phyloP scores from a whole-genome alignment of 345 rosid genomes.

The Erysimum cheiranthoides region DNA sequence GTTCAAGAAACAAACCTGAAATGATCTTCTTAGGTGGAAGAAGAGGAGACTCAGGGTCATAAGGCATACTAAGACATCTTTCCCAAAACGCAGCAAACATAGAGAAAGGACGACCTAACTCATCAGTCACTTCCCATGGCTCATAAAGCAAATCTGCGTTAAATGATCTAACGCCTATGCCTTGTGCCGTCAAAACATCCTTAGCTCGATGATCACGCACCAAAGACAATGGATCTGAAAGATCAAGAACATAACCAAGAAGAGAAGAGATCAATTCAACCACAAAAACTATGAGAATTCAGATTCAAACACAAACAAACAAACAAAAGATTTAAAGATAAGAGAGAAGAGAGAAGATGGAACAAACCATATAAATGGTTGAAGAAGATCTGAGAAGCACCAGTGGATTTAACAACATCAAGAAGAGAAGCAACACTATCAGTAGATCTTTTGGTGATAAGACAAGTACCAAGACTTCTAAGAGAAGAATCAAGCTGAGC shows the following conservation, averaged over 20 bases:
- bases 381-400: constrained; percentile 95
- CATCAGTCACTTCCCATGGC: constrained; percentile 97
- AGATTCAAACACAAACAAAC: not conserved
- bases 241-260: not conserved
- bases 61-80: constrained; percentile 95
- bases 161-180: constrained; percentile 76
- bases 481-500: constrained; percentile 89
- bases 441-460: constrained; percentile 86
- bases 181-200: constrained; percentile 73
- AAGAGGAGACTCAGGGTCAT: constrained; percentile 96
- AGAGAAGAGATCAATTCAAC: not conserved
- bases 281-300: constrained; percentile 6
- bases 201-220: constrained; percentile 95
- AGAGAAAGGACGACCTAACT: constrained; percentile 71
- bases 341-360: constrained; percentile 11
- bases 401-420: constrained; percentile 80
- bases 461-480: constrained; percentile 82
- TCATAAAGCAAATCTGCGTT: constrained; percentile 98
- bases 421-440: constrained; percentile 84
- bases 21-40: constrained; percentile 95
- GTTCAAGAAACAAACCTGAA: constrained; percentile 59
- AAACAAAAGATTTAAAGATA: not conserved
- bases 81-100: constrained; percentile 91
- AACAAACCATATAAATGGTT: constrained; percentile 94
- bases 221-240: constrained; percentile 88